Evolutionary conservation across 2,329 filamentous ascomycete genomes (phyloP).

Genomic region (Geosmithia morbida): DNA sequence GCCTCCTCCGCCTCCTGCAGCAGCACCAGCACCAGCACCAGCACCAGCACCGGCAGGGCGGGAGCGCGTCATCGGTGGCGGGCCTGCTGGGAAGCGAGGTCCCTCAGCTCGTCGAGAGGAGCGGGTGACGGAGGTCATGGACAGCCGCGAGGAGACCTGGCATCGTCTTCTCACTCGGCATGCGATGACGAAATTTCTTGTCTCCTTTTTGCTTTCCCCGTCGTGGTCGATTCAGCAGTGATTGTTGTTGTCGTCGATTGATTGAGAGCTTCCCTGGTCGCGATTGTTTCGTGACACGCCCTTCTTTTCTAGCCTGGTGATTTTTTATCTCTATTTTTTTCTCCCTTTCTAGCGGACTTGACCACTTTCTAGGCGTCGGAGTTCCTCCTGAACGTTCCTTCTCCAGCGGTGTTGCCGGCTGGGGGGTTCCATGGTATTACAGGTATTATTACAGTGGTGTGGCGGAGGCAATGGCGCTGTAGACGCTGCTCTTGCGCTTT

Average conservation of each 20-base stretch:
- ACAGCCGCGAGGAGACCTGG: constrained; percentile 16
- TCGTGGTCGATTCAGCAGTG: not conserved
- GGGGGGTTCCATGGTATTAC: too few relatives aligned
- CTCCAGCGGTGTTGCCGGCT: too few relatives aligned
- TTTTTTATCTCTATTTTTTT: too few relatives aligned
- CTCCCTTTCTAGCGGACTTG: not conserved
- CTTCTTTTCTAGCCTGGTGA: not conserved
- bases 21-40: constrained; percentile 5
- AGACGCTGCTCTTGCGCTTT: too few relatives aligned
- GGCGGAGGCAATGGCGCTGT: too few relatives aligned
- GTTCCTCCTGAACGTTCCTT: too few relatives aligned
- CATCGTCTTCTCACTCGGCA: constrained; percentile 15
- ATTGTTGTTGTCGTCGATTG: not conserved
- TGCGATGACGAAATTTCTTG: not conserved
- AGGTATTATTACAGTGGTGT: too few relatives aligned
- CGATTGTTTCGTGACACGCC: constrained; percentile 1
- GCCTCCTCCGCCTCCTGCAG: constrained; percentile 1
- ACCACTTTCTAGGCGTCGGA: not conserved
- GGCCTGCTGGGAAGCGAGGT: constrained; percentile 5
- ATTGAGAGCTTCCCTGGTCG: not conserved
- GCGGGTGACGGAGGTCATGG: constrained; percentile 38
- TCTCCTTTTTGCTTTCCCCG: too few relatives aligned
- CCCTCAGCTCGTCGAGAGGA: constrained; percentile 33
- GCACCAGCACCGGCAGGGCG: constrained; percentile 5
- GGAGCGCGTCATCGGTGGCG: constrained; percentile 1